Evolutionary conservation across 352 stramenopile species (phyloP).

Genomic region (Aphanomyces stellatus): DNA sequence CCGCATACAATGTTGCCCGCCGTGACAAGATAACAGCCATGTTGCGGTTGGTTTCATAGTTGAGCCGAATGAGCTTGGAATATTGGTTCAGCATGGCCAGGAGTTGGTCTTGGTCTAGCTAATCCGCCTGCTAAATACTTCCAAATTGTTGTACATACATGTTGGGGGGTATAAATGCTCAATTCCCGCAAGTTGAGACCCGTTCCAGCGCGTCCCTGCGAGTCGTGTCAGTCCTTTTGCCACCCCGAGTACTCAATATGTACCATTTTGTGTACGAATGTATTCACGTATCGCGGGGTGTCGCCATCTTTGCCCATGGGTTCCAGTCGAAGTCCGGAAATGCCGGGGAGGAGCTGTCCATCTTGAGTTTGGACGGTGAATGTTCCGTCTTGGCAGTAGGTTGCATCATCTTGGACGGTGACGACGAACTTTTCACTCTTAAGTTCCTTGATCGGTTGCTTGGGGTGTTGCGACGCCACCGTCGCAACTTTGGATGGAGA

Average conservation of each 20-base stretch:
- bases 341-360: neutral
- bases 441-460: slow-evolving; percentile 2
- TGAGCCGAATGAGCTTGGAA: slow-evolving; percentile 51
- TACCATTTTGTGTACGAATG: slow-evolving; percentile 8
- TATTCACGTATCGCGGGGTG: slow-evolving; percentile 5
- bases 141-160: no score
- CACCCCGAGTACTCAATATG: neutral
- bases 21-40: slow-evolving; percentile 50
- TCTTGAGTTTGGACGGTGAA: slow-evolving; percentile 19
- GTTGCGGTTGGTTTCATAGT: slow-evolving; percentile 38
- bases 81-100: slow-evolving; percentile 51
- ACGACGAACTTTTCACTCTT: neutral
- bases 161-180: neutral
- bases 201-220: neutral
- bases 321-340: slow-evolving; percentile 7
- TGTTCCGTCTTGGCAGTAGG: slow-evolving; percentile 20
- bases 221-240: neutral
- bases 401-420: neutral
- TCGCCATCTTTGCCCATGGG: neutral
- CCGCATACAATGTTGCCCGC: slow-evolving; percentile 49
- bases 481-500: slow-evolving; percentile 22
- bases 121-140: slow-evolving; percentile 21
- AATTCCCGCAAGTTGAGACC: slow-evolving; percentile 4
- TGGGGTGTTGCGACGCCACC: slow-evolving; percentile 21
- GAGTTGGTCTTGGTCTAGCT: slow-evolving; percentile 22